A percentile compares a stretch with the other conserved stretches of the same genome.
These are phyloP conservation scores for Mycena indigotica DNA, from an alignment of 768 basidiomycete species.

Conservation along the genomic window DNA sequence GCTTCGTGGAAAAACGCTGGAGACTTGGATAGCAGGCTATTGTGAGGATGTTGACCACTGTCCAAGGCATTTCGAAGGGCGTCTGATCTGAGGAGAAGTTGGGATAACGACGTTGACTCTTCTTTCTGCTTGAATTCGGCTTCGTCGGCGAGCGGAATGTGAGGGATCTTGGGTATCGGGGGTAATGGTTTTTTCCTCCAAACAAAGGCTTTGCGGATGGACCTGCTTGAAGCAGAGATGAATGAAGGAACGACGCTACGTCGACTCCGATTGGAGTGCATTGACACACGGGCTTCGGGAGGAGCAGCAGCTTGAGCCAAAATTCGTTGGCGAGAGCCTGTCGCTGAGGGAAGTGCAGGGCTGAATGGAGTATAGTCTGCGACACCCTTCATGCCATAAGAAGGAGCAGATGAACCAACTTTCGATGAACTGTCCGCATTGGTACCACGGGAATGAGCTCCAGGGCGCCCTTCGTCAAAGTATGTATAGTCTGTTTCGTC, in stretches of 20 bases:
- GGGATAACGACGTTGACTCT: conserved; percentile 50
- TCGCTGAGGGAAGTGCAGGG: conserved; percentile 29
- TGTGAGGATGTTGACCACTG: conserved; percentile 55
- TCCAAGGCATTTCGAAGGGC: conserved; percentile 52
- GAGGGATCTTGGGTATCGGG: conserved; percentile 56
- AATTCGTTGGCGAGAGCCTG: conserved; percentile 23
- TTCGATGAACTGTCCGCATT: conserved; percentile 18
- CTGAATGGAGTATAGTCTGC: conserved; percentile 23
- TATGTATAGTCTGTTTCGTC: conserved; percentile 44
- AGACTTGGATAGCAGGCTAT: conserved; percentile 35
- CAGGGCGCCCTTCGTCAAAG: conserved; percentile 19
- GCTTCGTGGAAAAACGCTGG: conserved; percentile 11
- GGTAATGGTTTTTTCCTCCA: conserved; percentile 62
- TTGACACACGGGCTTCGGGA: conserved; percentile 37
- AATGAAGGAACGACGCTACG: conserved; percentile 44
- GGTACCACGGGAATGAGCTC: background rate
- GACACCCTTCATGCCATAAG: conserved; percentile 20
- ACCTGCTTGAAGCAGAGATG: conserved; percentile 49
- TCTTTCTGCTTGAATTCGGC: conserved; percentile 47
- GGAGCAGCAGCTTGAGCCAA: conserved; percentile 9
- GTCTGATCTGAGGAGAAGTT: conserved; percentile 53
- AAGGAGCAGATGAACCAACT: conserved; percentile 20
- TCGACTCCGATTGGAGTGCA: conserved; percentile 48
- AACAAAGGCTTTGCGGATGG: conserved; percentile 37
- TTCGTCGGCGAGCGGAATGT: conserved; percentile 46